Evolutionary conservation across 2,329 filamentous ascomycete genomes (phyloP).

Genomic region (Claviceps sp.): DNA sequence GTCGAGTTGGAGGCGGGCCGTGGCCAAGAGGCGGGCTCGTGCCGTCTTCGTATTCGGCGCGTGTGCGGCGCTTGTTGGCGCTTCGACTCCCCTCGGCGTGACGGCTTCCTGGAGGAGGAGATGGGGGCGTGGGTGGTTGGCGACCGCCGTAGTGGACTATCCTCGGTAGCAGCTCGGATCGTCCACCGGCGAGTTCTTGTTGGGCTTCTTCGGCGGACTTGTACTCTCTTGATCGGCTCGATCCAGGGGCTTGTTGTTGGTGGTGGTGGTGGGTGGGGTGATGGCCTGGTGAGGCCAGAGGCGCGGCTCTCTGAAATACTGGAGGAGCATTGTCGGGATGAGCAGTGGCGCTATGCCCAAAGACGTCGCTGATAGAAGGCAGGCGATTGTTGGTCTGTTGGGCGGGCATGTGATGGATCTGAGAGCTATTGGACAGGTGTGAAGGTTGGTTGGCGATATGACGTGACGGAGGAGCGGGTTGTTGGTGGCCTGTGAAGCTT

Average conservation of each 20-base stretch:
- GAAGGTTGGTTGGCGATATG: constrained; percentile 73
- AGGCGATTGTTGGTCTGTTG: constrained; percentile 84
- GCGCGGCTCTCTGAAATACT: constrained; percentile 47
- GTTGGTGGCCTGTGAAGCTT: constrained; percentile 83
- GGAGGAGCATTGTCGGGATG: constrained; percentile 40
- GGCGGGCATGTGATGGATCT: constrained; percentile 82
- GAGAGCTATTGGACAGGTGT: constrained; percentile 68
- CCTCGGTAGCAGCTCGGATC: constrained; percentile 82
- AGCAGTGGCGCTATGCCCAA: constrained; percentile 62
- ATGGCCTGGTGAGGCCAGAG: constrained; percentile 67
- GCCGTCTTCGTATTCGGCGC: constrained; percentile 90
- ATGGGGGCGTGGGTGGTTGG: constrained; percentile 84
- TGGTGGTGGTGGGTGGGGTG: constrained; percentile 30
- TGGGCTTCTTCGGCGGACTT: constrained; percentile 94
- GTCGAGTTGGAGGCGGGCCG: constrained; percentile 47
- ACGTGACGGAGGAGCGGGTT: constrained; percentile 61
- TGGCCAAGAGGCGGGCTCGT: constrained; percentile 72
- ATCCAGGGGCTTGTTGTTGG: constrained; percentile 35
- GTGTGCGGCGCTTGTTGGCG: constrained; percentile 57
- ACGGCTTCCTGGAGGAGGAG: constrained; percentile 47
- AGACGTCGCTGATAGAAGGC: constrained; percentile 89
- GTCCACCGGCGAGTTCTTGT: constrained; percentile 76
- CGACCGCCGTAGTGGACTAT: constrained; percentile 92
- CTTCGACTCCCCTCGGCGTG: constrained; percentile 39
- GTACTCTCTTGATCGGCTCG: constrained; percentile 67